These are phyloP conservation scores for Paracorniculantispora psalliotae DNA, from an alignment of 2,329 filamentous ascomycete species.

Conservation along the genomic window DNA sequence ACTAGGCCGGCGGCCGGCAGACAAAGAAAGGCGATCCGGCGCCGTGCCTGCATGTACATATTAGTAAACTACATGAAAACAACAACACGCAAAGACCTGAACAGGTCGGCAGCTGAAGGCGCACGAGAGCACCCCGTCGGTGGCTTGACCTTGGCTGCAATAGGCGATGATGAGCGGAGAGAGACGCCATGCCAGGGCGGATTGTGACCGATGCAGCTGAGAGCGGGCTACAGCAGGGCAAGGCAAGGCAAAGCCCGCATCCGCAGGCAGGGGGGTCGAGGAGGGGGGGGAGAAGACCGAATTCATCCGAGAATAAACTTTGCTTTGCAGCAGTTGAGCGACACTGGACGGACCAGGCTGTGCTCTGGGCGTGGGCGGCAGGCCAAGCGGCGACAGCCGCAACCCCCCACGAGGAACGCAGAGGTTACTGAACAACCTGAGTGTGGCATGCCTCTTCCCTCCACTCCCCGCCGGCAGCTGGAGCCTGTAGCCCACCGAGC, in stretches of 20 bases:
- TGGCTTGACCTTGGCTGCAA: neutral
- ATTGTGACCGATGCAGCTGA: conserved; percentile 2
- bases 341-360: neutral
- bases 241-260: neutral
- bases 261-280: too few species aligned
- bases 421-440: neutral
- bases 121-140: neutral
- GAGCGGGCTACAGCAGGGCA: neutral
- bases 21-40: conserved; percentile 8
- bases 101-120: neutral
- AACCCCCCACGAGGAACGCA: neutral
- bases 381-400: neutral
- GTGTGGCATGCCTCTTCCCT: too few species aligned
- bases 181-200: neutral
- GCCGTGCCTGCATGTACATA: neutral
- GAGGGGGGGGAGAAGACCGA: neutral
- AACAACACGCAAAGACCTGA: neutral
- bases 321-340: neutral
- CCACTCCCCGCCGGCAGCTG: neutral
- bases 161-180: conserved; percentile 2
- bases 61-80: neutral
- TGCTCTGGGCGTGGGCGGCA: neutral
- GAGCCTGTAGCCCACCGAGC: neutral
- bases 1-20: neutral
- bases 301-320: conserved; percentile 7